Base-by-base conservation (phyloP, 2,329 filamentous ascomycete genomes). In the Botrytis deweyae region DNA sequence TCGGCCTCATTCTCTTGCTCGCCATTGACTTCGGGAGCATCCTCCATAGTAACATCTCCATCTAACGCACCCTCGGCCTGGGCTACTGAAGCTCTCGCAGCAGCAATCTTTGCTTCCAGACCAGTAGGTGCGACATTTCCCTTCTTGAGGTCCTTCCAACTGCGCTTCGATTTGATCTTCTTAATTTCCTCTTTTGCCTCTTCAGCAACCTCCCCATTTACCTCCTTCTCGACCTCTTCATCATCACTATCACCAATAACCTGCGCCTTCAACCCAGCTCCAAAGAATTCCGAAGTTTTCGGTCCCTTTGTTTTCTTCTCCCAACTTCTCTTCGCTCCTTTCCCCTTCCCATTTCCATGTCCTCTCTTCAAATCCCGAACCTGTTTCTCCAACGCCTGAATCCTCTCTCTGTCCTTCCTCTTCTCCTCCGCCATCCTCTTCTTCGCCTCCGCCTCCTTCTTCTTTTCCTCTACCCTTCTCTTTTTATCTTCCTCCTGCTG, bases 241-340 rank as follows among this genome's bases (percentile, higher is more conserved):
- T 40, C 65, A 12, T 67, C 36, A 12, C 12, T 25, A 25, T 55
- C 49, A 29, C 46, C 65, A 40, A 68, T 55, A n/a, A 68, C 66
- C 38, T 63, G 42, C 1, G 44, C 36, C n/a, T 67, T 70, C 33
- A 59, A 22, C 1, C 40, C 55, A n/a, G 70, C 40, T 55, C 52
- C 64, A 70, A 63, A 69, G n/a, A 59, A 69, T 49, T 52, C 59
- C 42, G 64, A 69, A 7, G 65, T 73, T 59, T 69, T 70, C 42
- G 65, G 65, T 42, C 64, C 72, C 25, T 72, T 72, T 29, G 36
- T 7, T 16, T 49, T 40, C 25, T 71, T 71, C 7, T 49, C 40
- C 59, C 33, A 42, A 52, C 22, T 22, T 18, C 49, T 65, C 55
- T 38, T 63, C 1, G 55, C 33, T 4, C 44, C 59, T 18, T 71